These are phyloP conservation scores for Thymus mandschuricus DNA, from an alignment of 257 asterid species.

Conservation along the genomic window DNA sequence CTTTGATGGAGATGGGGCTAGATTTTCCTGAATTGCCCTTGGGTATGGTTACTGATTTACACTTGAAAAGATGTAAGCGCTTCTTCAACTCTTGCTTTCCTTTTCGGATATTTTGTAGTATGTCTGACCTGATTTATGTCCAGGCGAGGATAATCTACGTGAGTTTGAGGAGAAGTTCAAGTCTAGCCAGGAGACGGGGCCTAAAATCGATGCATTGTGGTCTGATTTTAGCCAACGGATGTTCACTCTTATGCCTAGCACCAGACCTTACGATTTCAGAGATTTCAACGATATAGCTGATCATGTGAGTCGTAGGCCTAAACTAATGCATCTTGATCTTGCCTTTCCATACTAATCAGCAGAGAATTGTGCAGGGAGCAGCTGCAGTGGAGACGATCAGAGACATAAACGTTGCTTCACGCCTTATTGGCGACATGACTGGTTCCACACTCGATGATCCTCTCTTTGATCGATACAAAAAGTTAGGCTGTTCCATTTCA, in stretches of 20 bases:
- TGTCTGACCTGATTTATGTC: not conserved
- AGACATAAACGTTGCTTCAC: conserved; percentile 81
- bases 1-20: conserved; percentile 82
- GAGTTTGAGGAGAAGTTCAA: conserved; percentile 46
- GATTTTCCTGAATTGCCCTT: conserved; percentile 80
- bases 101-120: too few relatives aligned
- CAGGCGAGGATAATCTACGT: conserved; percentile 65
- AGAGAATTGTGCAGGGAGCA: conserved; percentile 58
- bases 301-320: conserved; percentile 49
- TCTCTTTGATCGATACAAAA: conserved; percentile 69
- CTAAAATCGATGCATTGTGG: conserved; percentile 48
- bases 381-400: conserved; percentile 69
- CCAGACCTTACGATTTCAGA: conserved; percentile 57
- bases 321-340: not conserved
- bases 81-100: not conserved
- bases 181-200: conserved; percentile 30
- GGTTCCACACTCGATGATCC: conserved; percentile 80
- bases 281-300: conserved; percentile 70
- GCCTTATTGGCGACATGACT: conserved; percentile 76
- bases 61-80: conserved; percentile 65
- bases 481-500: conserved; percentile 65
- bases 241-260: conserved; percentile 78
- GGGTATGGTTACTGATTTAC: conserved; percentile 75
- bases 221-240: conserved; percentile 69
- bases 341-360: not conserved